Evolutionary conservation across 2,329 filamentous ascomycete species (phyloP), one percentile per base, ranked within the genome.

Genomic region (Colletotrichum cuscutae): DNA sequence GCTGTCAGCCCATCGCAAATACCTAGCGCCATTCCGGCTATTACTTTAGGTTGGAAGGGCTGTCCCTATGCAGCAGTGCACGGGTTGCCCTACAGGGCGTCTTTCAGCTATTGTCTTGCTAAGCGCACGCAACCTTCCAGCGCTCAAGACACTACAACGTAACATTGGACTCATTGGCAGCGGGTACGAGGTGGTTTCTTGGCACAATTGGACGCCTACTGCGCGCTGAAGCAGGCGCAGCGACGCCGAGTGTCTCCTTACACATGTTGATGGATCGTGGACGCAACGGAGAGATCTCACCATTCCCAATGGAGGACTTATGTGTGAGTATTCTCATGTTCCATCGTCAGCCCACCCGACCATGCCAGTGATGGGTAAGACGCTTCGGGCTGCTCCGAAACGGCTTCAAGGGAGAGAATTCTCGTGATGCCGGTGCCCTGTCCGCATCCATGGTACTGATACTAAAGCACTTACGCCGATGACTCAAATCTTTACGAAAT

Each of bases 81-180:
- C 24, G 35, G 28, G 6, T 3, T 28, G 30, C 30, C 58, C 42
- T 67, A 67, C 54, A 68, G 58, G 56, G 65, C 61, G 56, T 42
- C 32, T 49, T 62, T 73, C 70, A 74, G 72, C 65, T 26, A 61
- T 46, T 15, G 30, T 52, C 22, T 57, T 46, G 61, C 62, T 60
- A 68, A 42, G 61, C 56, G 30, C n/a, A 71, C 62, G 62, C 49
- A 72, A 65, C 54, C 19, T 26, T 24, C n/a, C 60, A 46, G 64
- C 32, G 37, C 52, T 58, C 26, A 28, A 56, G n/a, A 46, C 61
- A 26, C 65, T 74, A 60, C 65, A 74, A 70, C 70, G 65, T 74
- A 71, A 58, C 73, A 73, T 70, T 37, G 57, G 68, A 58, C 58
- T 59, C 12, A 52, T 32, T 22, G 22, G 42, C 49, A 54, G 54